phyloP scores from a whole-genome alignment of 1,139 yeast species.

The Hemisphaericaspora lyxosophila region DNA sequence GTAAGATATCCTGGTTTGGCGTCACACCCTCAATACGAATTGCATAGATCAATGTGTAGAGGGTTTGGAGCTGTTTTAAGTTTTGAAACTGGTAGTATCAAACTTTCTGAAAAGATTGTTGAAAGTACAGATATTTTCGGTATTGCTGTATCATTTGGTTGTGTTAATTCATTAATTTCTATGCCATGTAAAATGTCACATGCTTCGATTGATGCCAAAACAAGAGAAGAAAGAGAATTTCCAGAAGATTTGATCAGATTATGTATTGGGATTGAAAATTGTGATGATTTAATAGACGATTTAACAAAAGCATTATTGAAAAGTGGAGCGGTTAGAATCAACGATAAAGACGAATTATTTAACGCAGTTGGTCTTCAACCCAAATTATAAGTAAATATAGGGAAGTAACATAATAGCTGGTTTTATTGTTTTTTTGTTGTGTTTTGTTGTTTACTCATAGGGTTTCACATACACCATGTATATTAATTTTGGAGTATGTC shows the following conservation, averaged over 20 bases:
- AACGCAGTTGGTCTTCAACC: conserved; percentile 45
- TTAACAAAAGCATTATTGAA: conserved; percentile 65
- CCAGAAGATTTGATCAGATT: conserved; percentile 89
- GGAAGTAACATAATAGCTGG: background rate
- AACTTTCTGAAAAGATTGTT: conserved; percentile 68
- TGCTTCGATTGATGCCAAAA: conserved; percentile 89
- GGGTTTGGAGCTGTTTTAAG: conserved; percentile 91
- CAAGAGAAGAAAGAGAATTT: conserved; percentile 81
- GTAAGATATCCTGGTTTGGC: conserved; percentile 85
- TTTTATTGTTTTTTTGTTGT: too few relatives aligned
- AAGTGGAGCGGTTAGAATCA: conserved; percentile 59
- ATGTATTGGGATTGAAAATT: conserved; percentile 82
- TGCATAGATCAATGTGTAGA: conserved; percentile 73
- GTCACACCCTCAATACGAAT: conserved; percentile 76
- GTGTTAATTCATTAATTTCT: conserved; percentile 86
- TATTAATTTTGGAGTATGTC: too few relatives aligned
- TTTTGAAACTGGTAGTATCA: conserved; percentile 79
- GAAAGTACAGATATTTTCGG: conserved; percentile 77
- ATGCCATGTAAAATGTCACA: conserved; percentile 96
- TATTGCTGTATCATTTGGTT: conserved; percentile 91
- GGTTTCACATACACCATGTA: too few relatives aligned
- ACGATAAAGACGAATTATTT: conserved; percentile 43
- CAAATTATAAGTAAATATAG: conserved; percentile 26
- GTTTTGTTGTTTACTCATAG: too few relatives aligned
- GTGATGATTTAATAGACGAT: conserved; percentile 67